phyloP scores from a whole-genome alignment of 768 basidiomycete genomes.

The Lactarius deliciosus region DNA sequence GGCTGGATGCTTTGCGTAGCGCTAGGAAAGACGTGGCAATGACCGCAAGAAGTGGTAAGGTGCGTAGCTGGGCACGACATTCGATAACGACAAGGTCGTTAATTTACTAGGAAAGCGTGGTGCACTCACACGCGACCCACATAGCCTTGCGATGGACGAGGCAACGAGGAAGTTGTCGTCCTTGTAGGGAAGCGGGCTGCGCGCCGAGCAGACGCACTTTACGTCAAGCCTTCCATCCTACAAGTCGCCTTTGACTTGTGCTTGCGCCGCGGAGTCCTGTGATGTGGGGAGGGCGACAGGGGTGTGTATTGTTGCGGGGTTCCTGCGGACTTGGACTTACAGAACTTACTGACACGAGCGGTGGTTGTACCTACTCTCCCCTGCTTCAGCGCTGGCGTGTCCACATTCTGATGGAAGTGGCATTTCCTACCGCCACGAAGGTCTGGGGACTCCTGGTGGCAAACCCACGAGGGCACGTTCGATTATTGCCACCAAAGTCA shows the following conservation, averaged over 20 bases:
- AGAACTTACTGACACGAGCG: background rate
- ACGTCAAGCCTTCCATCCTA: slow-evolving; percentile 20
- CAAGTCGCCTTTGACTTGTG: background rate
- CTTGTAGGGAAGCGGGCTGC: background rate
- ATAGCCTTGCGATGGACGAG: slow-evolving; percentile 4
- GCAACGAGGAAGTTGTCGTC: slow-evolving; percentile 2
- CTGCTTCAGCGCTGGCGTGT: background rate
- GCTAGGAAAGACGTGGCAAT: background rate
- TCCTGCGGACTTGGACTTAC: slow-evolving; percentile 6
- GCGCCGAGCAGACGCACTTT: slow-evolving; percentile 14
- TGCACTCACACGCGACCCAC: background rate
- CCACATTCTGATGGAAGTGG: background rate
- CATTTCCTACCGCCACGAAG: background rate
- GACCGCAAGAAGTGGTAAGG: background rate
- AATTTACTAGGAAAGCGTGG: background rate
- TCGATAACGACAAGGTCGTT: background rate
- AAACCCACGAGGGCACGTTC: background rate
- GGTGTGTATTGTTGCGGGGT: slow-evolving; percentile 2
- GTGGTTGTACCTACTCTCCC: background rate
- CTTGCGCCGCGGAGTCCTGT: slow-evolving; percentile 16
- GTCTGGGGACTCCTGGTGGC: background rate
- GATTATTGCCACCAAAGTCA: background rate
- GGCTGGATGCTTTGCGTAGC: background rate
- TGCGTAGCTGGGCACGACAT: slow-evolving; percentile 1
- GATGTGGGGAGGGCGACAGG: slow-evolving; percentile 1